Evolutionary conservation across 208 protist genomes (phyloP), one percentile per base, ranked within the genome.

Genomic region (Trypanosoma avium): DNA sequence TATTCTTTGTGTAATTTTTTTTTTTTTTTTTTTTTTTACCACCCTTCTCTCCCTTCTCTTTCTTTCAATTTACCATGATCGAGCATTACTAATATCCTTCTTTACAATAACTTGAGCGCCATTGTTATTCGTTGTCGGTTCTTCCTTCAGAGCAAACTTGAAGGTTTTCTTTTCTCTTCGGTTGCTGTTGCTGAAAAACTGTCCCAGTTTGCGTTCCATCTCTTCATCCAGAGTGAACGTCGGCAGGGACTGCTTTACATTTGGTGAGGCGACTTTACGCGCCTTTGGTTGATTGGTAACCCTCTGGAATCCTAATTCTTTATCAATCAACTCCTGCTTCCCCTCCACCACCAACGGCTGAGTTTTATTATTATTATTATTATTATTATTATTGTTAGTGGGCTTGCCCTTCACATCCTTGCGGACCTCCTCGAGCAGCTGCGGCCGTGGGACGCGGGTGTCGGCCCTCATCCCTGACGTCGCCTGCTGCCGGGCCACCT

Each of bases 151-250:
- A 26, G 30, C 53, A 1, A 65, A 24, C 15, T 64, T 70, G 30
- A 70, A 47, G n/a, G 61, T 59, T 50, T 62, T 53, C 55, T 85
- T 85, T 27, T 75, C 72, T 36, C 50, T 61, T 40, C 77, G 77
- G 45, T 59, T 55, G 46, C 32, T 77, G 70, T 63, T 90, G 27
- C 78, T 81, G 61, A 90, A 93, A 54, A 93, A 93, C 21, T 67
- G 47, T 49, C 64, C 77, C n/a, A 93, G 67, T 75, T 88, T 88
- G 57, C 78, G 78, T 17, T 89, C 82, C 67, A 93, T 67, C 38
- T 86, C 87, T 35, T 90, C 80, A 29, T 78, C 61, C 35, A 36
- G 4, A 27, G 1, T 52, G 24, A 61, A 32, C 42, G n/a, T n/a
- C n/a, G 47, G 66, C n/a, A 49, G 40, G 3, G 50, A 22, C 8